A percentile compares a stretch with the other conserved stretches of the same genome.
Evolutionary conservation across 2,329 filamentous ascomycete genomes (phyloP).

Genomic region (Didymella glomerata): DNA sequence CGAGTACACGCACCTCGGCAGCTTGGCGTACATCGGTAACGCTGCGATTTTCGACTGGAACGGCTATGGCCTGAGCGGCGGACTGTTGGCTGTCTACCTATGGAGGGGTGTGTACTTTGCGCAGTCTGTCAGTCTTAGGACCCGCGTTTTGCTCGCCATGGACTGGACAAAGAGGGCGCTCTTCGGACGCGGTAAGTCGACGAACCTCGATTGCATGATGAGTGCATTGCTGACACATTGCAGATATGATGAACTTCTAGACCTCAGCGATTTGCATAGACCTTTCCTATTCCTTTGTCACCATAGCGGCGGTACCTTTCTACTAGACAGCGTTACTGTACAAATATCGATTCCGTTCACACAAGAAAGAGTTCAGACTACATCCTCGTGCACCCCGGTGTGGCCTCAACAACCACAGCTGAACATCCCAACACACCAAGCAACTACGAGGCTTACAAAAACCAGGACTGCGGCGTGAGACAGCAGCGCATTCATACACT

Average conservation of each 20-base stretch:
- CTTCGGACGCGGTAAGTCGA: slow-evolving; percentile 86
- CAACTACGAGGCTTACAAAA: no score
- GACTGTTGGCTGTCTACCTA: slow-evolving; percentile 90
- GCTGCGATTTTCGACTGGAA: slow-evolving; percentile 92
- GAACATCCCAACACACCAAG: no score
- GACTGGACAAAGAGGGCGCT: slow-evolving; percentile 97
- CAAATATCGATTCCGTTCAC: background rate
- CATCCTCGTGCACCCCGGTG: no score
- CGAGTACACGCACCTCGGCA: slow-evolving; percentile 91
- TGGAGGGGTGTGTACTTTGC: slow-evolving; percentile 98
- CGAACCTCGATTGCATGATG: background rate
- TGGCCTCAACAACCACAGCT: background rate
- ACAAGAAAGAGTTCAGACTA: background rate
- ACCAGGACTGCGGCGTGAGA: no score
- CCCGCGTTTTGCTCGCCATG: slow-evolving; percentile 89
- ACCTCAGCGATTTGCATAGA: slow-evolving; percentile 12
- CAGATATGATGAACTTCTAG: slow-evolving; percentile 49
- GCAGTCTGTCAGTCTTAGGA: slow-evolving; percentile 93
- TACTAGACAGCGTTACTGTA: slow-evolving; percentile 2
- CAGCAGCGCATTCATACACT: no score
- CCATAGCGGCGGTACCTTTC: slow-evolving; percentile 3
- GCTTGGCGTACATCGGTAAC: slow-evolving; percentile 93
- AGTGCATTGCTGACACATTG: slow-evolving; percentile 1
- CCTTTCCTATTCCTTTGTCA: slow-evolving; percentile 5
- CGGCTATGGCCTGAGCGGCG: slow-evolving; percentile 80